A percentile compares a stretch with the other conserved stretches of the same genome.
phyloP scores from a whole-genome alignment of 2,329 filamentous ascomycete species.

The Ascochyta rabiei region DNA sequence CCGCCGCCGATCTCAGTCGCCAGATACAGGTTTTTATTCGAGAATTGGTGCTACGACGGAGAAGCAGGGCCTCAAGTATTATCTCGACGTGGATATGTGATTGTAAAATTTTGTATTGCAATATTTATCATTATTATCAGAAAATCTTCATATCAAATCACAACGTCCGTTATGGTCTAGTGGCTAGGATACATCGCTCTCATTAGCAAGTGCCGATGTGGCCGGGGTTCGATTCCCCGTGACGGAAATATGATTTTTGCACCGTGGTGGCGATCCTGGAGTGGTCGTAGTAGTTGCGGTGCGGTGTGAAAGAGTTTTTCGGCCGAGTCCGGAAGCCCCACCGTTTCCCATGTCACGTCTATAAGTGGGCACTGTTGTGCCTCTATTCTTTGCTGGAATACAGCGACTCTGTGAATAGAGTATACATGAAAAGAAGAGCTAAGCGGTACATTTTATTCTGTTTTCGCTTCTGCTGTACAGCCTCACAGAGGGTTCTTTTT shows the following conservation, averaged over 20 bases:
- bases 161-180: conserved; percentile 4
- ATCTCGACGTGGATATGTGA: too few relatives aligned
- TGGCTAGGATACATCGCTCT: conserved; percentile 2
- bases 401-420: too few relatives aligned
- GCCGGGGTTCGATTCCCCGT: conserved; percentile 1
- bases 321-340: neutral
- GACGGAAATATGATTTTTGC: neutral
- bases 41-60: too few relatives aligned
- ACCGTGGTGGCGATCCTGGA: neutral
- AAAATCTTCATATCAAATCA: too few relatives aligned
- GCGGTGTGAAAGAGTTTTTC: neutral
- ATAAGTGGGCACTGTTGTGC: neutral
- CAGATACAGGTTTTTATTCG: neutral
- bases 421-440: too few relatives aligned
- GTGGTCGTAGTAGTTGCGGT: neutral
- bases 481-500: too few relatives aligned
- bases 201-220: neutral
- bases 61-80: too few relatives aligned
- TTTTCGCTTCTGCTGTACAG: too few relatives aligned
- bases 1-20: neutral
- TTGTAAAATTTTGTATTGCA: too few relatives aligned
- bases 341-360: neutral
- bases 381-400: too few relatives aligned
- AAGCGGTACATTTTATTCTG: too few relatives aligned
- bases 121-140: too few relatives aligned